A percentile compares a stretch with the other conserved stretches of the same genome.
Conservation (phyloP, 305 asterid species). For the Fraxinus velutina region DNA sequence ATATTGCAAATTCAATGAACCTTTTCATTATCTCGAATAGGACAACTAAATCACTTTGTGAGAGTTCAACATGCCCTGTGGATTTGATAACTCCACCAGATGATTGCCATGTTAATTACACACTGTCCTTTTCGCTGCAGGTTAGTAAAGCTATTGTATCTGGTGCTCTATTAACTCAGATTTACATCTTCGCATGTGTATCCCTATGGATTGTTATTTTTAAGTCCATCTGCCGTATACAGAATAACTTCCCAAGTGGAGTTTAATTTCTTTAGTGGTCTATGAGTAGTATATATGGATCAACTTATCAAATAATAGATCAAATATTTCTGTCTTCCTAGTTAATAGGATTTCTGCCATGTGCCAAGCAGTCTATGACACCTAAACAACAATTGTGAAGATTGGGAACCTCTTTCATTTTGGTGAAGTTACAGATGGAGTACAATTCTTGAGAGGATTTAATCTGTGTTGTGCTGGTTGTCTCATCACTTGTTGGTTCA, state of each 20-base stretch:
- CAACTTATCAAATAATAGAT: neutral
- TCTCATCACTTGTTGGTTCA: constrained; percentile 12
- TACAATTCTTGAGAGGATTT: constrained; percentile 11
- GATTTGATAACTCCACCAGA: constrained; percentile 94
- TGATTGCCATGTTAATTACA: constrained; percentile 96
- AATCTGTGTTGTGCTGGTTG: neutral
- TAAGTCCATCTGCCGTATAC: neutral
- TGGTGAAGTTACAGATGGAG: constrained; percentile 1
- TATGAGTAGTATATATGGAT: neutral
- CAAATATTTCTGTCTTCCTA: neutral
- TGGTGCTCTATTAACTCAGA: constrained; percentile 16
- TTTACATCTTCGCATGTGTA: neutral
- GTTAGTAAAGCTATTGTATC: constrained; percentile 43
- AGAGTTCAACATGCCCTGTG: constrained; percentile 71
- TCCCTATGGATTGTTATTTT: neutral
- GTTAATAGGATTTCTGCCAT: neutral
- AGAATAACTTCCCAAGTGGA: constrained; percentile 7
- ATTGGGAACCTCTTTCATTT: neutral
- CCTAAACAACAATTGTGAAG: neutral
- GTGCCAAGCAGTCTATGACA: neutral
- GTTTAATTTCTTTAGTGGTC: neutral
- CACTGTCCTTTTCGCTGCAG: constrained; percentile 85
- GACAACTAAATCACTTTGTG: constrained; percentile 83
- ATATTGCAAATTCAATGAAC: constrained; percentile 22
- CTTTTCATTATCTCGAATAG: constrained; percentile 43